Percentiles rank a stretch among this genome's conserved stretches.
These are phyloP conservation scores for Cladophialophora immunda DNA, from an alignment of 2,329 filamentous ascomycete genomes.

Conservation along the genomic window DNA sequence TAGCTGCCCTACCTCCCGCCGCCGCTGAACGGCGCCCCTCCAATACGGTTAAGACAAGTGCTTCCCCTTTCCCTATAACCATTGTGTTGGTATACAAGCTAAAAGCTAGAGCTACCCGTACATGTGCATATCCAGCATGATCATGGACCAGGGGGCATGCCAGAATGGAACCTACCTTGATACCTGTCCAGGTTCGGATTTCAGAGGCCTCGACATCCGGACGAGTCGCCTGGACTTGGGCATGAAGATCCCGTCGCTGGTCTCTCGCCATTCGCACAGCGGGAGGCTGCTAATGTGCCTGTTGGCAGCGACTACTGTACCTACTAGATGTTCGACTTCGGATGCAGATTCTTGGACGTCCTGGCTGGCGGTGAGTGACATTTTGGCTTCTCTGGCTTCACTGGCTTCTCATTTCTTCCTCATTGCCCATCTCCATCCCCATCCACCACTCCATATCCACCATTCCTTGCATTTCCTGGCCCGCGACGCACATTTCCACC, in stretches of 20 bases:
- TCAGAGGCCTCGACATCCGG: constrained; percentile 10
- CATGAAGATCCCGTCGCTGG: constrained; percentile 13
- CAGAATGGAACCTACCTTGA: neutral
- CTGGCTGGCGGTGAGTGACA: constrained; percentile 3
- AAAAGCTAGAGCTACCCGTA: neutral
- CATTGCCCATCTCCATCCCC: constrained; percentile 1
- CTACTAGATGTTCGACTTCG: constrained; percentile 8
- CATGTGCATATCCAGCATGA: neutral
- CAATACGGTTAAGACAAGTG: constrained; percentile 4
- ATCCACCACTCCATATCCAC: neutral
- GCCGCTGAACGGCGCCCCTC: neutral
- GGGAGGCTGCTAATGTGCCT: constrained; percentile 7
- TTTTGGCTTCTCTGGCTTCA: too few species aligned
- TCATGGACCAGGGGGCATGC: neutral
- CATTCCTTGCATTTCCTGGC: neutral
- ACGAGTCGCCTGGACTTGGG: constrained; percentile 32
- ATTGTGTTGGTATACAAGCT: neutral
- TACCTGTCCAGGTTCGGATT: constrained; percentile 1
- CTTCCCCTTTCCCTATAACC: constrained; percentile 6
- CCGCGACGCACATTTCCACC: constrained; percentile 3
- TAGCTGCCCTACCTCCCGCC: neutral
- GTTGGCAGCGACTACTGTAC: constrained; percentile 21
- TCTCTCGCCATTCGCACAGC: constrained; percentile 8
- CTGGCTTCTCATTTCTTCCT: neutral
- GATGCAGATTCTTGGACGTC: constrained; percentile 3